Conservation (phyloP, 345 rosid genomes). For the Gossypium arboreum region DNA sequence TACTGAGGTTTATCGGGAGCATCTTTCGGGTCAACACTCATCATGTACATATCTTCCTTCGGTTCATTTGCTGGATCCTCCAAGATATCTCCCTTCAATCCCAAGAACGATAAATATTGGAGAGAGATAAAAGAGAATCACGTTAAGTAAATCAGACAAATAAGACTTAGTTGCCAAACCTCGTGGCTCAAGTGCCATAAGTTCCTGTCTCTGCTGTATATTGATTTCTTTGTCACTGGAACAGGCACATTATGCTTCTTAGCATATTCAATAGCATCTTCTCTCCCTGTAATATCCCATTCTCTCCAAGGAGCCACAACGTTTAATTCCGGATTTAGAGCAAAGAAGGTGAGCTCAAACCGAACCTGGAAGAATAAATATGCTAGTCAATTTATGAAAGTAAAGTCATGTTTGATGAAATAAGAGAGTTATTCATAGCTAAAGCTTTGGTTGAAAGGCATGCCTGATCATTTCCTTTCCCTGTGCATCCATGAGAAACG, state of each 20-base stretch:
- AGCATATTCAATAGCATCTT: conserved; percentile 94
- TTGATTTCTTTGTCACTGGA: conserved; percentile 91
- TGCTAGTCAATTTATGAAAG: not conserved
- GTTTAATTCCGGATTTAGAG: conserved; percentile 81
- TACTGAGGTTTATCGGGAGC: conserved; percentile 84
- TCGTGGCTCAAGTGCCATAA: conserved; percentile 96
- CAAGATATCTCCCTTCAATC: conserved; percentile 79
- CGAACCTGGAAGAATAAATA: conserved; percentile 56
- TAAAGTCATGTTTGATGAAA: not conserved
- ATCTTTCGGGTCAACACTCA: conserved; percentile 82
- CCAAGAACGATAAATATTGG: not conserved
- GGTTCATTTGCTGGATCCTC: conserved; percentile 96
- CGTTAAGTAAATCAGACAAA: not conserved
- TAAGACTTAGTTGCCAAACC: conserved; percentile 35
- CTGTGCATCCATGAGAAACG: conserved; percentile 95
- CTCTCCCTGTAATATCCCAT: conserved; percentile 93
- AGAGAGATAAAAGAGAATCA: conserved; percentile 4
- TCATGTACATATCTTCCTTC: conserved; percentile 89
- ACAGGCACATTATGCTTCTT: conserved; percentile 91
- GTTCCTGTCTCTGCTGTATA: conserved; percentile 93
- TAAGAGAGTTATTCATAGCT: not conserved
- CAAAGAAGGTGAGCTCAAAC: conserved; percentile 91
- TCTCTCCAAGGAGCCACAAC: conserved; percentile 99
- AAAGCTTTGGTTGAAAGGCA: conserved; percentile 10
- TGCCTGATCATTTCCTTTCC: conserved; percentile 99